phyloP scores from a whole-genome alignment of 306 rosid genomes.

The Trifolium fragiferum region DNA sequence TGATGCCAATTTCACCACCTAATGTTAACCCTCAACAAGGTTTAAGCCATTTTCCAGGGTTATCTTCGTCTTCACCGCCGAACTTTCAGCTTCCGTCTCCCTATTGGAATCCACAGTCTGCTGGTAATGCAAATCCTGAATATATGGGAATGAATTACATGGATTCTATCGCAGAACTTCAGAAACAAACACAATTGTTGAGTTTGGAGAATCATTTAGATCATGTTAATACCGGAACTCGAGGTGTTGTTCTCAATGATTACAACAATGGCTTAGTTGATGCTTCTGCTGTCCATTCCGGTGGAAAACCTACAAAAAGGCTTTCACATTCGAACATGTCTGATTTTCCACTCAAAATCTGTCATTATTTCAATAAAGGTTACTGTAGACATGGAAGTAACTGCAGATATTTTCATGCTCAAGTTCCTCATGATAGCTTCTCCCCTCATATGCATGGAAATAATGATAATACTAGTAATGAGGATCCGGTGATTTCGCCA shows the following conservation, averaged over 20 bases:
- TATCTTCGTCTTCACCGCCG: constrained; percentile 43
- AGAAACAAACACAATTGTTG: constrained; percentile 52
- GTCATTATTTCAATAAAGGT: constrained; percentile 83
- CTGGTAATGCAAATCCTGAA: constrained; percentile 42
- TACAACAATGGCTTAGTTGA: constrained; percentile 46
- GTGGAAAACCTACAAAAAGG: constrained; percentile 48
- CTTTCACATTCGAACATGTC: constrained; percentile 32
- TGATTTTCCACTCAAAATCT: constrained; percentile 60
- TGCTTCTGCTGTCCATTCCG: constrained; percentile 42
- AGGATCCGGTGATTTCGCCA: constrained; percentile 58
- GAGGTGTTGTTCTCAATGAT: constrained; percentile 45
- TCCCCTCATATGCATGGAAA: constrained; percentile 50
- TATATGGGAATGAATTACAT: constrained; percentile 43
- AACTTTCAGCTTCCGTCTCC: constrained; percentile 45
- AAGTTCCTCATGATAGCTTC: constrained; percentile 50
- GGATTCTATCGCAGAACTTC: constrained; percentile 55
- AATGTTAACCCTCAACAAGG: constrained; percentile 43
- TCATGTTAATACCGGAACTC: constrained; percentile 38
- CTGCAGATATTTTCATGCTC: constrained; percentile 77
- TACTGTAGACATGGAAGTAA: constrained; percentile 77
- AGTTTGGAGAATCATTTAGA: constrained; percentile 59
- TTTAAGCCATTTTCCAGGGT: constrained; percentile 39
- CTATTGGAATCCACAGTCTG: constrained; percentile 55
- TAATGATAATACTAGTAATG: constrained; percentile 53
- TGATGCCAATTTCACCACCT: constrained; percentile 40